These are phyloP conservation scores for Sugiyamaella floridensis DNA, from an alignment of 805 yeast genomes.

Conservation along the genomic window DNA sequence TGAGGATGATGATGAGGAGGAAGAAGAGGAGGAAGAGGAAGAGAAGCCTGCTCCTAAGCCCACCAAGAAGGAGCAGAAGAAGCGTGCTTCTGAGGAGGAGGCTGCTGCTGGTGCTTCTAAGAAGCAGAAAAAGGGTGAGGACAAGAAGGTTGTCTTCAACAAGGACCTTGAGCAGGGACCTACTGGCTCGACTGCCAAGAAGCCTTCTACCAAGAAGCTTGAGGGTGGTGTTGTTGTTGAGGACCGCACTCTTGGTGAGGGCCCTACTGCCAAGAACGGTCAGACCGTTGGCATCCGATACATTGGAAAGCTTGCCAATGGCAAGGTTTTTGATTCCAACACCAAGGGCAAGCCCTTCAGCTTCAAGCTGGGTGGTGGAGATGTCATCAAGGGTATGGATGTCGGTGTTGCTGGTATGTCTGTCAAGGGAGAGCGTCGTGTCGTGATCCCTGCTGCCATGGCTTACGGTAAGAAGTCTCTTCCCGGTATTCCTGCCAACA, in stretches of 20 bases:
- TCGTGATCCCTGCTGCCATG: conserved; percentile 89
- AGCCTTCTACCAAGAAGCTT: conserved; percentile 57
- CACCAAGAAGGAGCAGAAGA: conserved; percentile 35
- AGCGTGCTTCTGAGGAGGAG: conserved; percentile 32
- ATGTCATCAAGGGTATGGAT: conserved; percentile 98
- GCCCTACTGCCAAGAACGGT: conserved; percentile 81
- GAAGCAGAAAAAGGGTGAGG: conserved; percentile 35
- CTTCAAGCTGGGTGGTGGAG: conserved; percentile 91
- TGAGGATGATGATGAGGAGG: conserved; percentile 54
- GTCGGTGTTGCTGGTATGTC: conserved; percentile 98
- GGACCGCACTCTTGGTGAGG: conserved; percentile 86
- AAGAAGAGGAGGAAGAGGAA: conserved; percentile 33
- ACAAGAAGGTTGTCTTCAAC: conserved; percentile 80
- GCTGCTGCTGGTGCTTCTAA: conserved; percentile 25
- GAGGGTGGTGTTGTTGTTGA: conserved; percentile 92
- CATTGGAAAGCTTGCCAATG: conserved; percentile 95
- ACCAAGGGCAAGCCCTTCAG: conserved; percentile 93
- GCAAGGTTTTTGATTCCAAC: conserved; percentile 94
- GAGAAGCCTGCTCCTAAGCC: conserved; percentile 56
- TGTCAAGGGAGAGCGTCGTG: conserved; percentile 98
- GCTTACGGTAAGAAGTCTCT: conserved; percentile 92
- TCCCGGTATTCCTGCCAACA: conserved; percentile 98
- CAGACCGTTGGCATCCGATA: conserved; percentile 93
- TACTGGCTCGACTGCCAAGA: conserved; percentile 37
- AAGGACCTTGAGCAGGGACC: conserved; percentile 94